These are phyloP conservation scores for Mycena chlorophos DNA, from an alignment of 768 basidiomycete genomes.

Conservation along the genomic window DNA sequence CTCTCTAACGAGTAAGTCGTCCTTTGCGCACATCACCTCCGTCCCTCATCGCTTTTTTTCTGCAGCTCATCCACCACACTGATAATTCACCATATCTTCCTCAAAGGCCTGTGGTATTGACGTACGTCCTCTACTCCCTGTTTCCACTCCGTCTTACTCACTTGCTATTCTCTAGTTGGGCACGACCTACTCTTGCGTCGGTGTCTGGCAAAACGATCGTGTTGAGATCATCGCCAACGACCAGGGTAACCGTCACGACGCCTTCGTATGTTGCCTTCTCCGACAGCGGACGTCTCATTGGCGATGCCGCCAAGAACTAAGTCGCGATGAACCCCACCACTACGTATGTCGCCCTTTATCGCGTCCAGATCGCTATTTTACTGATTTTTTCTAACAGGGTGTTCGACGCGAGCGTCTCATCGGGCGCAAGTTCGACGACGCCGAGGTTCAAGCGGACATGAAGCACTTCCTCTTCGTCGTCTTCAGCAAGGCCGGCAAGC, in stretches of 20 bases:
- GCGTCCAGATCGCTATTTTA: conserved; percentile 12
- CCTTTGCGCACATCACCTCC: not conserved
- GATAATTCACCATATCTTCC: conserved; percentile 31
- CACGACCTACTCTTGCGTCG: conserved; percentile 27
- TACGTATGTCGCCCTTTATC: conserved; percentile 6
- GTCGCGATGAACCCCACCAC: too few species aligned
- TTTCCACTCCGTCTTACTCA: conserved; percentile 1
- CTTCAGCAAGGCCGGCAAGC: conserved; percentile 81
- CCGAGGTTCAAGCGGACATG: conserved; percentile 62
- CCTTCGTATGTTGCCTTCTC: conserved; percentile 89
- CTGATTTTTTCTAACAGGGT: not conserved
- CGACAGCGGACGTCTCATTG: too few species aligned
- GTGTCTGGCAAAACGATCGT: too few species aligned
- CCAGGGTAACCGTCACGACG: too few species aligned
- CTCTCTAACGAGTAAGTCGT: not conserved
- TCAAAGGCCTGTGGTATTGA: conserved; percentile 87
- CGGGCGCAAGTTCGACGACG: conserved; percentile 66
- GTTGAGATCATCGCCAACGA: too few species aligned
- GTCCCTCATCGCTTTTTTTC: not conserved
- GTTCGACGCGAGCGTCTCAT: not conserved
- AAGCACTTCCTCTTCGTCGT: conserved; percentile 86
- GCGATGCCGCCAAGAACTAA: too few species aligned
- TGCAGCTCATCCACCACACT: conserved; percentile 14
- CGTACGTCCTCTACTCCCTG: conserved; percentile 49
- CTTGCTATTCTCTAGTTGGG: conserved; percentile 5